Percentiles rank a stretch among this genome's conserved stretches.
Evolutionary conservation across 2,329 filamentous ascomycete species (phyloP).

Genomic region (Bimuria novae-zelandiae): DNA sequence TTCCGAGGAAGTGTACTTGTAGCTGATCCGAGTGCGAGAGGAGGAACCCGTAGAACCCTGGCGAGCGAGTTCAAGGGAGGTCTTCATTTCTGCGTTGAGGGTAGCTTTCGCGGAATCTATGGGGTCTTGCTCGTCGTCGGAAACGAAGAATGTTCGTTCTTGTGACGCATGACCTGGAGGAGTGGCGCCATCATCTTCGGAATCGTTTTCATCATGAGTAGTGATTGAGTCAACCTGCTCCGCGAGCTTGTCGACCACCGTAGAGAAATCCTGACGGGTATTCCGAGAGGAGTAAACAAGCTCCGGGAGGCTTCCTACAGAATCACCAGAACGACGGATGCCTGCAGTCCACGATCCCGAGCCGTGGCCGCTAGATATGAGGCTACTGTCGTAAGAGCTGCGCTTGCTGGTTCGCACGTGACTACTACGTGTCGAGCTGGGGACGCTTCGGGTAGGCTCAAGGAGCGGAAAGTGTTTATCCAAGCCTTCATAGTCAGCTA

Average conservation of each 20-base stretch:
- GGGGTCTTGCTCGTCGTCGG: conserved; percentile 27
- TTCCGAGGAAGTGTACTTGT: conserved; percentile 42
- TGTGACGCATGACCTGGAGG: conserved; percentile 32
- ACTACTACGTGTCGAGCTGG: conserved; percentile 54
- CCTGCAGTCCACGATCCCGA: conserved; percentile 42
- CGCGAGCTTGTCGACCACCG: conserved; percentile 37
- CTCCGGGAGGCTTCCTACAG: conserved; percentile 45
- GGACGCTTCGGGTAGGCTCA: conserved; percentile 44
- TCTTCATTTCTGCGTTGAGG: conserved; percentile 28
- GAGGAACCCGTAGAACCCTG: conserved; percentile 27
- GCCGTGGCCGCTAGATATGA: conserved; percentile 49
- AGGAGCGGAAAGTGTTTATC: conserved; percentile 55
- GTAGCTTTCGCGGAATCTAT: conserved; percentile 6
- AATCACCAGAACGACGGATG: conserved; percentile 43
- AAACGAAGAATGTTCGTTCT: conserved; percentile 37
- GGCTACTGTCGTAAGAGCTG: conserved; percentile 62
- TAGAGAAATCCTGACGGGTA: conserved; percentile 37
- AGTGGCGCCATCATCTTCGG: conserved; percentile 34
- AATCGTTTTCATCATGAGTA: conserved; percentile 26
- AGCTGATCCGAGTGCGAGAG: conserved; percentile 17
- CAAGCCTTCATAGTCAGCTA: conserved; percentile 50
- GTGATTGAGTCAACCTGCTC: conserved; percentile 39
- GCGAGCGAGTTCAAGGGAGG: conserved; percentile 33
- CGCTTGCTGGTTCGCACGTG: conserved; percentile 59
- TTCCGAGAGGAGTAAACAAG: conserved; percentile 42